Evolutionary conservation across 2,329 filamentous ascomycete species (phyloP).

Genomic region (Thelonectria olida): DNA sequence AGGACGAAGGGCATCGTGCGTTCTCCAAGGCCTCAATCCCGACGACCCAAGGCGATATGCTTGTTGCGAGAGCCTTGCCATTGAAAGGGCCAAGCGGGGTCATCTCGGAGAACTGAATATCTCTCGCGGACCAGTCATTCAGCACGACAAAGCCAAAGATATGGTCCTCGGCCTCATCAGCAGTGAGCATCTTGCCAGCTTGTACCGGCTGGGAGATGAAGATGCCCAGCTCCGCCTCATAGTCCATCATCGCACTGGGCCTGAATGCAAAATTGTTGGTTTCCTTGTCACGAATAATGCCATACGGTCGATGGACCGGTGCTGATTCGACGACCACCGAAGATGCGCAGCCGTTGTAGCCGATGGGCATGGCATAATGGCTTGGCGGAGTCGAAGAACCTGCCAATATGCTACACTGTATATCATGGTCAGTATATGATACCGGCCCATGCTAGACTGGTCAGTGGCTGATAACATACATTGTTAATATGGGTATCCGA

Average conservation of each 20-base stretch:
- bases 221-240: slow-evolving; percentile 1
- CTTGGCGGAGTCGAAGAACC: background rate
- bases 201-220: background rate
- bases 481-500: background rate
- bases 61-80: slow-evolving; percentile 64
- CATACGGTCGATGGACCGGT: background rate
- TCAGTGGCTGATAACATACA: background rate
- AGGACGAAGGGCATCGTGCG: slow-evolving; percentile 6
- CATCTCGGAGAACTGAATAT: slow-evolving; percentile 67
- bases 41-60: slow-evolving; percentile 66
- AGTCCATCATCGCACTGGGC: background rate
- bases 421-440: background rate
- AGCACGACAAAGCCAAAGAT: slow-evolving; percentile 74
- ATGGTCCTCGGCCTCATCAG: slow-evolving; percentile 40
- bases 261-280: background rate
- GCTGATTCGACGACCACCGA: background rate
- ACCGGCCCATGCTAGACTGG: background rate
- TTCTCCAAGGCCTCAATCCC: slow-evolving; percentile 60
- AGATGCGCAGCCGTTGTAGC: background rate
- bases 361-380: background rate
- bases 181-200: background rate
- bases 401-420: background rate
- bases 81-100: slow-evolving; percentile 66
- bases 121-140: slow-evolving; percentile 68
- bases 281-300: background rate